Evolutionary conservation across 2,329 filamentous ascomycete species (phyloP), one percentile per base, ranked within the genome.

Genomic region (Arthrobotrys sphaeroides): DNA sequence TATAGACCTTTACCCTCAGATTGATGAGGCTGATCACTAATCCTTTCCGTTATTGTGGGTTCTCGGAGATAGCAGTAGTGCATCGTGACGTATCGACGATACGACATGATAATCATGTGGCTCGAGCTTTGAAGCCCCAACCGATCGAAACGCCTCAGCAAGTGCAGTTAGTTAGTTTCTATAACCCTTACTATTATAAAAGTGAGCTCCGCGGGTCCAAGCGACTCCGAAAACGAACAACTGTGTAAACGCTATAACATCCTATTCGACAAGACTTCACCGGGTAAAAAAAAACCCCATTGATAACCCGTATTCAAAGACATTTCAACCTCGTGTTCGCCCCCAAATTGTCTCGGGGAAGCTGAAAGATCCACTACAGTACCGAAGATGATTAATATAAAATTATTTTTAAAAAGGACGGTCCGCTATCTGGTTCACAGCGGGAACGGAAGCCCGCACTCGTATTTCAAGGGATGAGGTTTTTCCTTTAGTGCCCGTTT

Each of bases 401-500:
- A n/a, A n/a, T n/a, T 33, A 33, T 33, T 33, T 33, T 55, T n/a
- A 28, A 55, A 55, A 55, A 55, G 10, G 31, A 13, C 51, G 31
- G 51, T 24, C 31, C 51, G 51, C n/a, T 55, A 55, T 55, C 51
- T 55, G 38, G 51, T 10, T 13, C 5, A 38, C 28, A 22, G 16
- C 51, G 51, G 28, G 51, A 55, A 38, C 51, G 51, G 51, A 38
- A 55, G 31, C 51, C 38, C 51, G 51, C 38, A 55, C n/a, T n/a
- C n/a, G n/a, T n/a, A n/a, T n/a, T 55, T 55, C 24, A 55, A 38
- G 28, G 28, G 28, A 38, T 55, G 18, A 38, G 16, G 28, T 38
- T 55, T 55, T 55, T 38, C 51, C 31, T 55, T 38, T 55, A 55
- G 51, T 55, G 51, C 18, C 51, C 51, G 51, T 55, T 55, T 55